Percentiles rank a stretch among this genome's conserved stretches.
These are phyloP conservation scores for Ophiocordyceps robertsii DNA, from an alignment of 2,329 filamentous ascomycete species.

Conservation along the genomic window DNA sequence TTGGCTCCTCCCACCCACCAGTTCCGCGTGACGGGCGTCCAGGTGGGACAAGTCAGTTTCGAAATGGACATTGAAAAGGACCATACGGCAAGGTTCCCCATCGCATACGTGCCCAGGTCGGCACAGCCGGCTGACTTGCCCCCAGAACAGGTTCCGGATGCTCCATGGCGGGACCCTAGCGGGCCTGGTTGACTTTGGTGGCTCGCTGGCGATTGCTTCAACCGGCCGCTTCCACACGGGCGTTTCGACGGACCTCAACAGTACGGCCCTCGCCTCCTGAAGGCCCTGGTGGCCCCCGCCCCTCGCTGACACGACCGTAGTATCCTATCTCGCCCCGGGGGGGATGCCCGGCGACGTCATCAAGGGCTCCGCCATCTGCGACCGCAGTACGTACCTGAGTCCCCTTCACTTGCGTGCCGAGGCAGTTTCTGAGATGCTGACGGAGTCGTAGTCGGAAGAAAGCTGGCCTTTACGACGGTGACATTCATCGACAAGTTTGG, in stretches of 20 bases:
- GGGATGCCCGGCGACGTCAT: slow-evolving; percentile 44
- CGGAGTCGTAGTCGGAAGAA: slow-evolving; percentile 43
- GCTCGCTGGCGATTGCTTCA: slow-evolving; percentile 52
- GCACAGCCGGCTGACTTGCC: neutral
- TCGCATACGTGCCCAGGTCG: neutral
- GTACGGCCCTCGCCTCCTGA: slow-evolving; percentile 18
- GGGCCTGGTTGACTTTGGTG: slow-evolving; percentile 56
- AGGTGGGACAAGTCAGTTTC: slow-evolving; percentile 57
- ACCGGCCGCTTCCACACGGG: slow-evolving; percentile 49
- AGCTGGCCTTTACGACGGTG: slow-evolving; percentile 46
- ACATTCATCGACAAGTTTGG: slow-evolving; percentile 45
- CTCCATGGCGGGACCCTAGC: slow-evolving; percentile 71
- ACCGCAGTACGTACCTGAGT: slow-evolving; percentile 37
- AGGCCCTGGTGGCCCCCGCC: neutral
- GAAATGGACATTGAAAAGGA: slow-evolving; percentile 62
- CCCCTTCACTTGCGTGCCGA: neutral
- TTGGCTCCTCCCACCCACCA: slow-evolving; percentile 16
- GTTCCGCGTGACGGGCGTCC: slow-evolving; percentile 54
- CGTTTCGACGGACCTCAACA: slow-evolving; percentile 52
- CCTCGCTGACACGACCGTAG: slow-evolving; percentile 19
- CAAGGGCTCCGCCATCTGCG: slow-evolving; percentile 42
- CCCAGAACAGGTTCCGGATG: slow-evolving; percentile 60
- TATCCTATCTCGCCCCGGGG: slow-evolving; percentile 48
- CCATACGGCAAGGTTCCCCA: slow-evolving; percentile 48
- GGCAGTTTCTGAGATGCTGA: slow-evolving; percentile 2